These are phyloP conservation scores for Emericellopsis cladophorae DNA, from an alignment of 2,329 filamentous ascomycete species.

Conservation along the genomic window DNA sequence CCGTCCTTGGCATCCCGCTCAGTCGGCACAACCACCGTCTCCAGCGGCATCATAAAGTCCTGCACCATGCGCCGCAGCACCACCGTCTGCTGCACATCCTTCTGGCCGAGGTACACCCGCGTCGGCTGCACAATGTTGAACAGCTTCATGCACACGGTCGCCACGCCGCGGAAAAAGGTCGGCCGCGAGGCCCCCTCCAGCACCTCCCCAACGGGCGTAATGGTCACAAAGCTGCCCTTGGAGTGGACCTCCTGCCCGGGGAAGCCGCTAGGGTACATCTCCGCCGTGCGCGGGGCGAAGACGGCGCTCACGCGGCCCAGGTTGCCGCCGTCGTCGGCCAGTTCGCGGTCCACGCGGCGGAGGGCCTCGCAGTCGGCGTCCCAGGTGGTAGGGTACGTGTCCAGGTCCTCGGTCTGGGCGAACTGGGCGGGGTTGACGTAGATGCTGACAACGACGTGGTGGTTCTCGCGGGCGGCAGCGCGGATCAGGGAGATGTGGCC, in stretches of 20 bases:
- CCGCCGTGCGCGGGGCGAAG: constrained; percentile 69
- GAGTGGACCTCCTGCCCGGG: constrained; percentile 61
- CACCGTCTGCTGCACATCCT: constrained; percentile 93
- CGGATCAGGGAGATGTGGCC: constrained; percentile 82
- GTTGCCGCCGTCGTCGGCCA: constrained; percentile 47
- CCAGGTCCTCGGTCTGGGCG: constrained; percentile 75
- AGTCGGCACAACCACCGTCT: constrained; percentile 64
- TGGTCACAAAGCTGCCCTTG: constrained; percentile 78
- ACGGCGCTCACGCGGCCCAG: constrained; percentile 65
- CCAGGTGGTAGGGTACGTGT: constrained; percentile 86
- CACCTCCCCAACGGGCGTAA: constrained; percentile 70
- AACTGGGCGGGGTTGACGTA: constrained; percentile 98
- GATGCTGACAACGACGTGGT: constrained; percentile 78
- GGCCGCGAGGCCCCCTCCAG: constrained; percentile 79
- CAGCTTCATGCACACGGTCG: constrained; percentile 85
- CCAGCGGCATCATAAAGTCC: constrained; percentile 71
- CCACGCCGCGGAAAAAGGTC: constrained; percentile 92
- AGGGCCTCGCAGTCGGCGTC: constrained; percentile 59
- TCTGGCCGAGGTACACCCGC: constrained; percentile 84
- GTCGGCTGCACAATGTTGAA: constrained; percentile 45
- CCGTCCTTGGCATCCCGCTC: constrained; percentile 63
- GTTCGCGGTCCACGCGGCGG: constrained; percentile 53
- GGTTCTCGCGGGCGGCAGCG: constrained; percentile 70
- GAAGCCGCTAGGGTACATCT: constrained; percentile 80
- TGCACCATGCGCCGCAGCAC: constrained; percentile 76